Base-by-base conservation (phyloP, 2,329 filamentous ascomycete genomes). In the Stagonosporopsis cucurbitacearum region DNA sequence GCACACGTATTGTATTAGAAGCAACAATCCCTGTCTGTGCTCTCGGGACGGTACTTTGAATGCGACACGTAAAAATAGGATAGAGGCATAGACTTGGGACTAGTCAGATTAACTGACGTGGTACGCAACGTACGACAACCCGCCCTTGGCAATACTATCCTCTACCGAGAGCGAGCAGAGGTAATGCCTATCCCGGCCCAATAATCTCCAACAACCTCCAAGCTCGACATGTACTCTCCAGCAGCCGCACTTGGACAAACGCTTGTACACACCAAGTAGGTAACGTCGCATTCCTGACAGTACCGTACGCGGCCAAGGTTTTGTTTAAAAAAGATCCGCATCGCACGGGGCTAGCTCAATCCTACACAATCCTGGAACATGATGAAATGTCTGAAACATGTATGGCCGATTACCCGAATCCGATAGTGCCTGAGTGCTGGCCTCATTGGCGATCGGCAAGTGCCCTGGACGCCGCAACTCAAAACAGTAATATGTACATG, bases 311-410 rank as follows among this genome's bases (percentile, higher is more conserved):
- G 32, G 53, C 53, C 32, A 43, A 51, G 26, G 42, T 32, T 46
- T 50, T 32, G 30, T 53, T 53, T 28, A 20, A 49, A 17, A n/a
- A 53, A 19, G 17, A 13, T 44, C 45, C 37, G 30, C 42, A 17
- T 39, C 42, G 36, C 32, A 47, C 49, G 17, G 25, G 35, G 26
- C 55, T 58, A 54, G 55, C 50, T 50, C 36, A 48, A 58, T 54
- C 55, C 50, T 58, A 58, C 50, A 54, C 46, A 50, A 58, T 54
- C 41, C 49, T 50, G 50, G 46, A 58, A 53, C 50, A 45, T 46
- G 13, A 40, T 46, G 44, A 43, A 37, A 43, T 49, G 46, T 30
- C 46, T 58, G 55, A 58, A 54, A 58, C 55, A 54, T 58, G 35
- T 54, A 50, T 50, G 50, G 46, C 55, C 50, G 55, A 43, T 36